Base-by-base conservation (phyloP, 495 filamentous ascomycete genomes). In the Neurospora hispaniola region DNA sequence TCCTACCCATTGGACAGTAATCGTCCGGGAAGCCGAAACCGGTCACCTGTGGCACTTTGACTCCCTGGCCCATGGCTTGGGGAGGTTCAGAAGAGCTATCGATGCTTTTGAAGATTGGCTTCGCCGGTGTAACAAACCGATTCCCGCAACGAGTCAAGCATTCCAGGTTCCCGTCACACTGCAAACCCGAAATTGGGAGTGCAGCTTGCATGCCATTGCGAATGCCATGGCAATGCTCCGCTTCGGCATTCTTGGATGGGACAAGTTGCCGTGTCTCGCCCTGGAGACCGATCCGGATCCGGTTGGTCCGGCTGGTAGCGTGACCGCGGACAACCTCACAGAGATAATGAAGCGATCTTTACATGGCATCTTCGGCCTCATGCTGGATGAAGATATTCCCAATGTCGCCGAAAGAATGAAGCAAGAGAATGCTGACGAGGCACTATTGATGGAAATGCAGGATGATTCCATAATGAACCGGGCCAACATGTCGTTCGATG, bases 201-300 rank as follows among this genome's bases (percentile, higher is more conserved):
- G 77, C 48, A 69, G 72, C 4, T 41, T 79, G 0, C 76, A 76
- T 20, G 12, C 16, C 5, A 73, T 79, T 5, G 73, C 70, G 12
- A 78, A 74, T 39, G 59, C 69, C 35, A 68, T 78, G 69, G 73
- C 72, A 6, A 75, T 76, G 39, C 14, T 75, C 40, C 73, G 73
- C 12, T 75, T 72, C 23, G 75, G 74, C 23, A 23, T 70, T 1
- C n/a, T 76, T 8, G 73, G 77, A 2, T 79, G 76, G 76, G 4
- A 76, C 2, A 46, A 46, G 0, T 40, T 77, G 54, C 31, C 14
- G 23, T 66, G 54, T 5, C 16, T 20, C 43, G 71, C 23, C 39
- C 43, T 31, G 68, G 59, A 23, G 68, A 54, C 40, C 14, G 54
- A 41, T 35, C 27, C 23, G 11, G 54, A 70, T 7, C 71, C 20